Evolutionary conservation across 2,329 filamentous ascomycete species (phyloP).

Genomic region (Beauveria sp.): DNA sequence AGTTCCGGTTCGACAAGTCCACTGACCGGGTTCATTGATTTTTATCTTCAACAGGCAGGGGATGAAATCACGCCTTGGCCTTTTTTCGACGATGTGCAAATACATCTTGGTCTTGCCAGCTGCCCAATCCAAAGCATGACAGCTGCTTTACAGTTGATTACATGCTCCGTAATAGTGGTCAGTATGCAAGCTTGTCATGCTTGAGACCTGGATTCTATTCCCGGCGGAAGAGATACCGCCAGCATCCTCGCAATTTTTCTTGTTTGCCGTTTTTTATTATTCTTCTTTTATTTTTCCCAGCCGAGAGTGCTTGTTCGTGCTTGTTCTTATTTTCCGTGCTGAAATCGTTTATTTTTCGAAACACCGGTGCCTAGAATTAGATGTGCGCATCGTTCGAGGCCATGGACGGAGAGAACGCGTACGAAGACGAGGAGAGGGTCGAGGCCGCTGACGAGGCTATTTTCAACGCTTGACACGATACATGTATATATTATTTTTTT

Average conservation of each 20-base stretch:
- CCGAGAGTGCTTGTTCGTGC: too few species aligned
- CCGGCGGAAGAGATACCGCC: constrained; percentile 15
- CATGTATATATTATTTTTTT: not conserved
- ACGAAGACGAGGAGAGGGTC: constrained; percentile 4
- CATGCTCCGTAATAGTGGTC: constrained; percentile 17
- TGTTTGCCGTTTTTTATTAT: not conserved
- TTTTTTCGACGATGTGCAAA: not conserved
- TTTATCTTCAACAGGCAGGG: not conserved
- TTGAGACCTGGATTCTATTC: constrained; percentile 18
- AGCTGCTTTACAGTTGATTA: constrained; percentile 3
- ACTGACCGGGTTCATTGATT: too few species aligned
- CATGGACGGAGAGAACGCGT: not conserved
- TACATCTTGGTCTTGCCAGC: not conserved
- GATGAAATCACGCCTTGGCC: not conserved
- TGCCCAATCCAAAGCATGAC: constrained; percentile 12
- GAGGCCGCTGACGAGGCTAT: not conserved
- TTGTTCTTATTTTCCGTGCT: too few species aligned
- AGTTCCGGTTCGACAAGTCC: too few species aligned
- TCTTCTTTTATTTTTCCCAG: not conserved
- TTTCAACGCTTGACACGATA: not conserved
- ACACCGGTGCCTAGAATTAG: not conserved
- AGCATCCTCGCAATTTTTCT: not conserved
- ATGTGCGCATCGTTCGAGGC: not conserved
- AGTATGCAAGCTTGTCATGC: constrained; percentile 19
- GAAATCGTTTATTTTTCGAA: too few species aligned